A percentile compares a stretch with the other conserved stretches of the same genome.
These are phyloP conservation scores for Dinochytrium kinnereticum DNA, from an alignment of 371 early-diverging fungal genomes.

Conservation along the genomic window DNA sequence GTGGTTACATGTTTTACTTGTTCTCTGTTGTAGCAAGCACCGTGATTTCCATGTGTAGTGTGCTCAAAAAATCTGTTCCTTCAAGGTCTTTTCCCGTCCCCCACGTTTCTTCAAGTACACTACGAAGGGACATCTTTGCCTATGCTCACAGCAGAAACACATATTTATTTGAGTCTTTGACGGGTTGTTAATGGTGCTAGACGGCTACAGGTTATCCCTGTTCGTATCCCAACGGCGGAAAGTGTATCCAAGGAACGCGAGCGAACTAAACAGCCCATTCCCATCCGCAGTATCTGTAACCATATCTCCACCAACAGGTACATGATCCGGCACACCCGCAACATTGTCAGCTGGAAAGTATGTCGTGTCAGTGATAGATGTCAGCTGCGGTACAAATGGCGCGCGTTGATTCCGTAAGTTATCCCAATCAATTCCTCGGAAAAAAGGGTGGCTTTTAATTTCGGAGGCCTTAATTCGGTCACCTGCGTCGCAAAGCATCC, in stretches of 20 bases:
- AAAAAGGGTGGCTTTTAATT: conserved; percentile 95
- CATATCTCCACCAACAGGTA: conserved; percentile 11
- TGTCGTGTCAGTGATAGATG: conserved; percentile 94
- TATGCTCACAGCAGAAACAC: no score
- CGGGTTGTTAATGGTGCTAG: no score
- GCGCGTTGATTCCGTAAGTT: conserved; percentile 80
- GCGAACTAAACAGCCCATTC: conserved; percentile 23
- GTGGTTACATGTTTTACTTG: no score
- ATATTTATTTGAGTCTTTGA: no score
- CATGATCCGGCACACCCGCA: conserved; percentile 56
- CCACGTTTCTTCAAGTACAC: no score
- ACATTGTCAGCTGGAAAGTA: conserved; percentile 97
- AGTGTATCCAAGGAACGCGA: conserved; percentile 40
- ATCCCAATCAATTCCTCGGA: conserved; percentile 94
- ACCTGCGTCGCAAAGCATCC: conserved; percentile 86
- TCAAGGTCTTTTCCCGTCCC: no score
- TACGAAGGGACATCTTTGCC: no score
- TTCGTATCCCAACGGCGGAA: conserved; percentile 37
- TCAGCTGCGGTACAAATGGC: conserved; percentile 94
- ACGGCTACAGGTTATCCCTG: conserved; percentile 10
- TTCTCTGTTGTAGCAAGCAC: no score
- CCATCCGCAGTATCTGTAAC: neutral
- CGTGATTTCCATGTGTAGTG: no score
- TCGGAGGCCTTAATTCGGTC: conserved; percentile 82
- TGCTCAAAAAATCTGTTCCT: no score